Conservation (phyloP, 2,329 filamentous ascomycete species). For the Botrytis deweyae region DNA sequence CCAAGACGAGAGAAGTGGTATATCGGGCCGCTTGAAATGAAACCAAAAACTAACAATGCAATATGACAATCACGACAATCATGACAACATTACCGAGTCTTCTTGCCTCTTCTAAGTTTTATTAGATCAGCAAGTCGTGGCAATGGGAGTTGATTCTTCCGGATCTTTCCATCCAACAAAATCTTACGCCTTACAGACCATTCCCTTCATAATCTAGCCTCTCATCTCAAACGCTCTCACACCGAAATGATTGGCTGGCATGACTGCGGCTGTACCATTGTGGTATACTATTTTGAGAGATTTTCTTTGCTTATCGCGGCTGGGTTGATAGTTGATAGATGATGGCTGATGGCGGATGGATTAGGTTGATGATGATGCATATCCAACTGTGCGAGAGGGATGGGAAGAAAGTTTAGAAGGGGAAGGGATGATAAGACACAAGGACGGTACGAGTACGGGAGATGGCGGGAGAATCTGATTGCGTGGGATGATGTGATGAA, state of each 20-base stretch:
- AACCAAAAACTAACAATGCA: not conserved
- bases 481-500: not conserved
- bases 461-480: not conserved
- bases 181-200: not conserved
- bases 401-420: not conserved
- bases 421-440: not conserved
- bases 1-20: not conserved
- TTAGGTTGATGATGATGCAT: not conserved
- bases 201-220: not conserved
- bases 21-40: not conserved
- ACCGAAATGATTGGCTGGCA: not conserved
- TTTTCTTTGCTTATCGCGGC: constrained; percentile 2
- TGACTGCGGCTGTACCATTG: not conserved
- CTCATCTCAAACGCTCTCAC: not conserved
- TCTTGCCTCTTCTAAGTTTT: not conserved
- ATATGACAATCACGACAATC: not conserved
- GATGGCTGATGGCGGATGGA: not conserved
- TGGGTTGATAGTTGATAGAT: not conserved
- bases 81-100: not conserved
- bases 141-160: not conserved
- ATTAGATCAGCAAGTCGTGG: constrained; percentile 6
- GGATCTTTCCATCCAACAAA: constrained; percentile 2
- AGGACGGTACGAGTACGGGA: not conserved
- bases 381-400: not conserved
- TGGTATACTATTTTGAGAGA: not conserved